phyloP scores from a whole-genome alignment of 345 rosid species.

The Rhodamnia argentea region DNA sequence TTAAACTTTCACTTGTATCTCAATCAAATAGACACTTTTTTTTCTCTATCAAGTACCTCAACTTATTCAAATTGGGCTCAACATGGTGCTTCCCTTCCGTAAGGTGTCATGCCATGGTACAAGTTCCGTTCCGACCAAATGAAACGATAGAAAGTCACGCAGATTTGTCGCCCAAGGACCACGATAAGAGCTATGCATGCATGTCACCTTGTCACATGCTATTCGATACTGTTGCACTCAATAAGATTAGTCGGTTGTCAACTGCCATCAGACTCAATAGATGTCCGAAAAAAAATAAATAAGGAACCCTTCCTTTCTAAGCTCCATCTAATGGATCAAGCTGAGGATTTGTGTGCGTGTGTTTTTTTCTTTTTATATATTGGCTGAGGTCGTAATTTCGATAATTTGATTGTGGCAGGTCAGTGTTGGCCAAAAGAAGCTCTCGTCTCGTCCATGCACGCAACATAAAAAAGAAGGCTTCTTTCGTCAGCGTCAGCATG shows the following conservation, averaged over 20 bases:
- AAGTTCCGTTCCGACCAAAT: background rate
- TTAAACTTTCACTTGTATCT: background rate
- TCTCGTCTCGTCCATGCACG: constrained; percentile 22
- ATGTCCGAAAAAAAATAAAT: background rate
- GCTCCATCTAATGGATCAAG: background rate
- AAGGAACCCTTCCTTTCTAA: background rate
- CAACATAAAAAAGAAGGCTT: constrained; percentile 2
- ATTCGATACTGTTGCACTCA: background rate
- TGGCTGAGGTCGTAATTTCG: background rate
- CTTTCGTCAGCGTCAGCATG: constrained; percentile 23
- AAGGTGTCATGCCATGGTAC: background rate
- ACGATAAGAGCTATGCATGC: background rate
- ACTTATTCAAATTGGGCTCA: background rate
- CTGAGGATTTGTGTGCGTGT: background rate
- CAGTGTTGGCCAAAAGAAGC: constrained; percentile 13
- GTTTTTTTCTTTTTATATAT: background rate
- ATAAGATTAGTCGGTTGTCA: background rate
- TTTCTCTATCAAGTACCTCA: background rate
- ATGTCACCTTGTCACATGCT: background rate
- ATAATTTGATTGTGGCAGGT: constrained; percentile 12
- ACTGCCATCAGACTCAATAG: background rate
- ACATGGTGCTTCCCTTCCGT: background rate
- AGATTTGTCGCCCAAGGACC: background rate
- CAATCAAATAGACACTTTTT: background rate
- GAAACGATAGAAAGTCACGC: background rate